A percentile compares a stretch with the other conserved stretches of the same genome.
phyloP scores from a whole-genome alignment of 139 green algal species.

The Chlamydomonas sp. region DNA sequence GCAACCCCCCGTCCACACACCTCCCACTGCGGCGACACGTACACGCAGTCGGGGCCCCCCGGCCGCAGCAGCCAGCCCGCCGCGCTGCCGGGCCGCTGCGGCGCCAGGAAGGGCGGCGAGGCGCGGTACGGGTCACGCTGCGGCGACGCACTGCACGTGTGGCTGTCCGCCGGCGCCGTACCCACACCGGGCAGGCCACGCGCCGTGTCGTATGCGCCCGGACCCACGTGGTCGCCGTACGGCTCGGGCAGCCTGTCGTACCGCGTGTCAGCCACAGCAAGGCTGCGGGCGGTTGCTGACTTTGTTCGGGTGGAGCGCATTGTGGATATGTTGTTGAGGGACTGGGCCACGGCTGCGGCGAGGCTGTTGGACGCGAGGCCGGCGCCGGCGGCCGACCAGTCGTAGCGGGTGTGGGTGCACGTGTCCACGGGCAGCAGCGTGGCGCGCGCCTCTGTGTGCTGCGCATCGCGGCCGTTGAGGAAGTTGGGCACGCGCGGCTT shows the following conservation, averaged over 20 bases:
- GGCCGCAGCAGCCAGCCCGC: not conserved
- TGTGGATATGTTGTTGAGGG: not conserved
- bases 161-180: not conserved
- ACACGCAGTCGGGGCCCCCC: not conserved
- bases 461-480: slow-evolving; percentile 15
- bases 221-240: slow-evolving; percentile 13
- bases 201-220: slow-evolving; percentile 10
- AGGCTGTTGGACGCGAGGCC: slow-evolving; percentile 9
- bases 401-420: slow-evolving; percentile 20
- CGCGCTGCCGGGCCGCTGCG: slow-evolving; percentile 2
- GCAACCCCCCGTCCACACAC: not conserved
- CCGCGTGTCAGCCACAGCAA: slow-evolving; percentile 15
- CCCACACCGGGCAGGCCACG: not conserved
- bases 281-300: slow-evolving; percentile 7
- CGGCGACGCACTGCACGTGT: not conserved
- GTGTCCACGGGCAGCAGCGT: not conserved
- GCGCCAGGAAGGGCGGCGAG: not conserved
- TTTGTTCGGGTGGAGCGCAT: not conserved
- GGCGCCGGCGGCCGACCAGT: slow-evolving; percentile 7
- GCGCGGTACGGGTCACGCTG: slow-evolving; percentile 26
- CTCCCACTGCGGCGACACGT: slow-evolving; percentile 3
- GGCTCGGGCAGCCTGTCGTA: slow-evolving; percentile 16
- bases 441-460: not conserved
- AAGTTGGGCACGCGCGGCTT: slow-evolving; percentile 15
- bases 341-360: not conserved